phyloP scores from a whole-genome alignment of 305 asterid genomes.

The Withania somnifera region DNA sequence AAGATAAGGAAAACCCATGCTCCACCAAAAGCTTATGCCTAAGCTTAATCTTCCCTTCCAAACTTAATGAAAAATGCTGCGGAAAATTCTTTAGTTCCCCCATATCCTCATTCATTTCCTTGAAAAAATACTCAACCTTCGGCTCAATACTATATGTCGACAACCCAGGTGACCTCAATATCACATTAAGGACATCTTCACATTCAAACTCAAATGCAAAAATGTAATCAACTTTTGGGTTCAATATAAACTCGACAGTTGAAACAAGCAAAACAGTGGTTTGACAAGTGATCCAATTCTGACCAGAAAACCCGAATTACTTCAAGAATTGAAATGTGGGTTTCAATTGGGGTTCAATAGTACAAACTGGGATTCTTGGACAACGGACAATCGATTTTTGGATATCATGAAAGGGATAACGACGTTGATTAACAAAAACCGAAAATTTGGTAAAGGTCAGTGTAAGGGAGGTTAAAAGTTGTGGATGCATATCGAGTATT shows the following conservation, averaged over 20 bases:
- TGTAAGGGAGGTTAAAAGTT: slow-evolving; percentile 58
- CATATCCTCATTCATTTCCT: slow-evolving; percentile 62
- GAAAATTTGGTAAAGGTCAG: slow-evolving; percentile 50
- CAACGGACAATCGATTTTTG: slow-evolving; percentile 45
- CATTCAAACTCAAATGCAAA: slow-evolving; percentile 41
- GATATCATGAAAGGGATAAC: slow-evolving; percentile 42
- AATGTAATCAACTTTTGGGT: slow-evolving; percentile 54
- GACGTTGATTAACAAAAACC: slow-evolving; percentile 52
- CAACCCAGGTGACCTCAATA: slow-evolving; percentile 74
- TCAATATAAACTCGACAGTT: slow-evolving; percentile 52
- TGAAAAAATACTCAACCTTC: slow-evolving; percentile 48
- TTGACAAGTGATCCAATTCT: slow-evolving; percentile 39
- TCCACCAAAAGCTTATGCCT: slow-evolving; percentile 49
- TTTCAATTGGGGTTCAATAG: slow-evolving; percentile 36
- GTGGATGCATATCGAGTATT: slow-evolving; percentile 72
- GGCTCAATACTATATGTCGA: slow-evolving; percentile 84
- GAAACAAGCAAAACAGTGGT: slow-evolving; percentile 67
- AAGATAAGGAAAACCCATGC: slow-evolving; percentile 34
- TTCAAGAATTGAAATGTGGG: slow-evolving; percentile 47
- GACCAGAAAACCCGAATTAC: slow-evolving; percentile 45
- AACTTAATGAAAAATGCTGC: slow-evolving; percentile 68
- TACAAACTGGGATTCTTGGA: slow-evolving; percentile 49
- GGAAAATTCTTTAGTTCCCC: slow-evolving; percentile 73
- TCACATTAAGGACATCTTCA: slow-evolving; percentile 53
- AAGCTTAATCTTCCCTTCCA: slow-evolving; percentile 69